phyloP scores from a whole-genome alignment of 164 flowering plant species.

The Kingdonia uniflora region DNA sequence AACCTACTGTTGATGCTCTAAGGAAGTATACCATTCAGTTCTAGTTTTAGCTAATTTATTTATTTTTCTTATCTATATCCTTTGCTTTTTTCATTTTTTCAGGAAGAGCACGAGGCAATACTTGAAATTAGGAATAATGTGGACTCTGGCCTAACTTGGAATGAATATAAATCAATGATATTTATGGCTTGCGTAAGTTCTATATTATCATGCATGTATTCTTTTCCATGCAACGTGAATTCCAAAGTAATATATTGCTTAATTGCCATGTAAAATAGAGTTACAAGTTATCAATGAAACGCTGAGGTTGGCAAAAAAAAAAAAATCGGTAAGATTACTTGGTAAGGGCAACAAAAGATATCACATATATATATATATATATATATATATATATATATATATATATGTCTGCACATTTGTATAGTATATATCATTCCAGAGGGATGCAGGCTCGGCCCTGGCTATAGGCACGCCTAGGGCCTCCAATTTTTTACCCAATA shows the following conservation, averaged over 20 bases:
- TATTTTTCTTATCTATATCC: no score
- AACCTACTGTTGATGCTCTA: no score
- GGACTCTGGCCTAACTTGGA: conserved; percentile 29
- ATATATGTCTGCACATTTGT: conserved; percentile 4
- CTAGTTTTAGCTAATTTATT: no score
- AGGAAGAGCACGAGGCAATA: conserved; percentile 36
- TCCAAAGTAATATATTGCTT: no score
- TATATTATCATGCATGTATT: not conserved
- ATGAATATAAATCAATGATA: conserved; percentile 40
- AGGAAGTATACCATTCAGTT: no score
- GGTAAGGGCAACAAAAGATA: conserved; percentile 25
- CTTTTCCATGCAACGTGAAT: no score
- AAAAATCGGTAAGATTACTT: conserved; percentile 29
- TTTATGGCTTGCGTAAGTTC: conserved; percentile 26
- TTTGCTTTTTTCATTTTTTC: conserved; percentile 1
- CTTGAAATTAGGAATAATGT: conserved; percentile 16
- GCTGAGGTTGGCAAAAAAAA: conserved; percentile 33
- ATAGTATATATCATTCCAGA: conserved; percentile 85
- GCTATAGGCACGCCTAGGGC: no score
- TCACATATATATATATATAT: conserved; percentile 20
- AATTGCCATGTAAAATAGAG: conserved; percentile 1
- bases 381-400: not conserved
- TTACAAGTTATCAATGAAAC: conserved; percentile 35
- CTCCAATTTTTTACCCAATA: no score
- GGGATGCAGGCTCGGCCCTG: no score